Evolutionary conservation across 768 basidiomycete genomes (phyloP), one percentile per base, ranked within the genome.

Genomic region (Psilocybe cyanescens): DNA sequence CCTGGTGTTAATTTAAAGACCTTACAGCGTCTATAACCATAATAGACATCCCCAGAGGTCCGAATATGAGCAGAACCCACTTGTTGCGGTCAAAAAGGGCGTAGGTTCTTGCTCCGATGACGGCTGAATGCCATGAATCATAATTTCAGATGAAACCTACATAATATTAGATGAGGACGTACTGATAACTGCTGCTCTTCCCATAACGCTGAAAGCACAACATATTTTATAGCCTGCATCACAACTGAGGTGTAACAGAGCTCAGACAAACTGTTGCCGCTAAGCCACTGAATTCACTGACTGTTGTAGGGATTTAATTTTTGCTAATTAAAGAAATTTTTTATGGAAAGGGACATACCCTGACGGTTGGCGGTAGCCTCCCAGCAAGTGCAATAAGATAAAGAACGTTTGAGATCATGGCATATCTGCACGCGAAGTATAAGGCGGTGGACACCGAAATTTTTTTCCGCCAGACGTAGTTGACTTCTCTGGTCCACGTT

Each of bases 151-250:
- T 19, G 19, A 19, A 19, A 19, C 19, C 19, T 19, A 19, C 19
- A 19, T 19, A 19, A 19, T 19, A 19, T 19, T 19, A 19, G 19
- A 19, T 35, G 33, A 35, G 11, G 33, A 7, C 33, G 1, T 0
- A 59, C 58, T 41, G 2, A 64, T 8, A 19, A 64, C 46, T 4
- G 50, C 62, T 12, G 47, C 52, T 24, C 62, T 53, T 31, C 62
- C 62, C 7, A 59, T 5, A 8, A 63, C 52, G 41, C 58, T 63
- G 4, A 63, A 54, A 3, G 58, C 33, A 14, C 37, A 55, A 37
- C 62, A 50, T 1, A 63, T 57, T 31, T 51, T 29, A 56, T 63
- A 63, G 11, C 31, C 62, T 44, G 30, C 31, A 17, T 63, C 35
- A 45, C 62, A 63, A 16, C 62, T 63, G 33, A 35, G 6, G 9